These are phyloP conservation scores for Gastrodia elata DNA, from an alignment of 106 monocot genomes.

Conservation along the genomic window DNA sequence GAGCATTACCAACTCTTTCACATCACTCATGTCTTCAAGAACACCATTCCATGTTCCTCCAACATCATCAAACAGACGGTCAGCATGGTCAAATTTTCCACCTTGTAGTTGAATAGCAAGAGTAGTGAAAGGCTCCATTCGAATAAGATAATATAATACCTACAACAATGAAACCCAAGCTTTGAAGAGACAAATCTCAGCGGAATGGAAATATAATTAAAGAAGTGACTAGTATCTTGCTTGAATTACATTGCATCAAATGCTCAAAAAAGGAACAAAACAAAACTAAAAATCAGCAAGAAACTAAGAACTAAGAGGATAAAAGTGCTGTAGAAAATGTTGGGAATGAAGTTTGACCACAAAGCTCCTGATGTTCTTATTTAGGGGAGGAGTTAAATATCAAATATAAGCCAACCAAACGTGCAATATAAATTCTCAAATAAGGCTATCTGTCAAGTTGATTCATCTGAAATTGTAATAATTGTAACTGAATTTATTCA, in stretches of 20 bases:
- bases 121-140: conserved; percentile 95
- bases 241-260: conserved; percentile 5
- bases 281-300: neutral
- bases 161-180: conserved; percentile 15
- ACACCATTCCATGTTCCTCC: conserved; percentile 88
- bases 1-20: conserved; percentile 85
- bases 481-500: neutral
- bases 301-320: neutral
- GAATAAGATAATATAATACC: conserved; percentile 94
- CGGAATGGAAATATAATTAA: neutral
- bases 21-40: conserved; percentile 98
- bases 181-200: neutral
- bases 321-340: neutral
- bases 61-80: conserved; percentile 94
- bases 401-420: neutral
- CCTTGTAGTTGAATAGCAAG: conserved; percentile 97
- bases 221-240: neutral
- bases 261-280: neutral
- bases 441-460: neutral
- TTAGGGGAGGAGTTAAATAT: neutral
- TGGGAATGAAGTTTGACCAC: neutral
- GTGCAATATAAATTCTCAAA: neutral
- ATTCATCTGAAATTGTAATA: neutral
- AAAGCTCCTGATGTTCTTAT: neutral
- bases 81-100: conserved; percentile 98